These are phyloP conservation scores for Endotrypanum monterogeii DNA, from an alignment of 208 protist species.

Conservation along the genomic window DNA sequence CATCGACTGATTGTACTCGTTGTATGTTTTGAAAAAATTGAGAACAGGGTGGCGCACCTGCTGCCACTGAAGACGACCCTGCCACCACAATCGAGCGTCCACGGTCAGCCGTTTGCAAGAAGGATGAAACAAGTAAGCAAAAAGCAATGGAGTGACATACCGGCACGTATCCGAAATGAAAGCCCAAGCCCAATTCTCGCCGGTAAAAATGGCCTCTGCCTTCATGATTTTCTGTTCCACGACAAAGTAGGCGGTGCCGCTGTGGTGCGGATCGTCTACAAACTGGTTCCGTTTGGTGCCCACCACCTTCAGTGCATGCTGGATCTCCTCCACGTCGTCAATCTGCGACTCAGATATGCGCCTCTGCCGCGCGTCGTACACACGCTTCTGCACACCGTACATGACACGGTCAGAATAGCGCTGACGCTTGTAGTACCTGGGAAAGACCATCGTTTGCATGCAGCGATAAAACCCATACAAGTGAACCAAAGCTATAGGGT, in stretches of 20 bases:
- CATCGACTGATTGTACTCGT: conserved; percentile 80
- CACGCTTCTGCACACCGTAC: conserved; percentile 85
- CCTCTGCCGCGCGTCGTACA: conserved; percentile 60
- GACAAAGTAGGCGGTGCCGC: conserved; percentile 77
- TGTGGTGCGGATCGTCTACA: conserved; percentile 74
- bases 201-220: conserved; percentile 81
- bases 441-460: conserved; percentile 57
- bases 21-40: conserved; percentile 89
- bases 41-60: conserved; percentile 83
- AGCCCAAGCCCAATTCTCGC: conserved; percentile 90
- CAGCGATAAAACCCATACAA: conserved; percentile 86
- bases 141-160: conserved; percentile 64
- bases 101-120: conserved; percentile 68
- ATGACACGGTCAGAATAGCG: conserved; percentile 76
- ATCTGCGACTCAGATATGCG: conserved; percentile 66
- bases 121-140: conserved; percentile 79
- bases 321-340: conserved; percentile 70
- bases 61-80: conserved; percentile 70
- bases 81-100: conserved; percentile 64
- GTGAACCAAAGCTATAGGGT: conserved; percentile 67
- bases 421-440: conserved; percentile 70
- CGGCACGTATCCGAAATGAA: conserved; percentile 87
- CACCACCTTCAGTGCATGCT: conserved; percentile 70
- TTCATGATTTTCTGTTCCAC: conserved; percentile 88
- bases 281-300: conserved; percentile 73